A percentile compares a stretch with the other conserved stretches of the same genome.
Evolutionary conservation across 192 early-diverging fungal species (phyloP).

Genomic region (Backusella psychrophila): DNA sequence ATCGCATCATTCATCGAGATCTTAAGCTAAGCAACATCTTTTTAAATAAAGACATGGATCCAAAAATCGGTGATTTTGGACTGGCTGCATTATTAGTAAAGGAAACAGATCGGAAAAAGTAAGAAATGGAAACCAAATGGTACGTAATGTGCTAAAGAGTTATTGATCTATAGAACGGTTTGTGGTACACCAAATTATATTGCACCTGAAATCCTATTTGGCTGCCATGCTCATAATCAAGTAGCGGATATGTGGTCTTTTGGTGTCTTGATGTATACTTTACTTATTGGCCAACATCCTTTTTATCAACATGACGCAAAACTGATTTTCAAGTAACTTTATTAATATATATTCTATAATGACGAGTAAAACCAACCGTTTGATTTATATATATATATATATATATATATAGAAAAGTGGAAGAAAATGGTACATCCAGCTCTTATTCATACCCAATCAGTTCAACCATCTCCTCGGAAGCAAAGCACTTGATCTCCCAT

Average conservation of each 20-base stretch:
- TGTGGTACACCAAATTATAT: conserved; percentile 98
- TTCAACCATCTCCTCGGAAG: conserved; percentile 50
- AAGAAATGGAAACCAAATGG: too few species aligned
- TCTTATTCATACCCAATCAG: conserved; percentile 56
- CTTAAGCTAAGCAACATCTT: conserved; percentile 96
- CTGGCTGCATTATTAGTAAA: conserved; percentile 79
- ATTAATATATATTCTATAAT: too few species aligned
- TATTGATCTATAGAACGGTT: conserved; percentile 63
- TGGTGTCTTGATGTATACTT: conserved; percentile 89
- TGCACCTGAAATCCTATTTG: conserved; percentile 92
- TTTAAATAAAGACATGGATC: conserved; percentile 72
- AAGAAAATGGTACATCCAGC: conserved; percentile 58
- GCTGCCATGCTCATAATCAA: conserved; percentile 80
- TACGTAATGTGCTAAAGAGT: too few species aligned
- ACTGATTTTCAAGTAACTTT: conserved; percentile 69
- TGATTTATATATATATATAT: background rate
- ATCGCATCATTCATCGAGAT: conserved; percentile 89
- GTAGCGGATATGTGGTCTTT: conserved; percentile 96
- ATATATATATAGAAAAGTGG: conserved; percentile 54
- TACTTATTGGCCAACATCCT: conserved; percentile 86
- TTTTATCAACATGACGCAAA: conserved; percentile 82
- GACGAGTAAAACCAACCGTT: too few species aligned
- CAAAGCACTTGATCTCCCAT: conserved; percentile 62
- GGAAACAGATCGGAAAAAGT: conserved; percentile 89
- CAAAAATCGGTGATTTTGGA: conserved; percentile 97